These are phyloP conservation scores for Xerocomus brunneocitrinus DNA, from an alignment of 768 basidiomycete genomes.

Conservation along the genomic window DNA sequence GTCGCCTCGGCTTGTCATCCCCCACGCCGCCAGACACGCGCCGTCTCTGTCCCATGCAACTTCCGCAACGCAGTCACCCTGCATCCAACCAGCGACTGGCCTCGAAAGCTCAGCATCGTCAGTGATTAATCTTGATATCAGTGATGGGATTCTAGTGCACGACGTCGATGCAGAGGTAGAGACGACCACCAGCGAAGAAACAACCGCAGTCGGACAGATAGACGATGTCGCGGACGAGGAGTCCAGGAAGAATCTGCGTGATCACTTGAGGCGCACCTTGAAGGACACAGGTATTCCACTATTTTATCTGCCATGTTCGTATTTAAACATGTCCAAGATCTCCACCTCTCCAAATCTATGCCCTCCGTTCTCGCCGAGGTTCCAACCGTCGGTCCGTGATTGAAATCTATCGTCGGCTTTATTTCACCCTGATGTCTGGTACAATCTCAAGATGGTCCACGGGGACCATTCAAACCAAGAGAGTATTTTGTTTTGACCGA, in stretches of 20 bases:
- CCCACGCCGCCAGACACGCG: conserved; percentile 46
- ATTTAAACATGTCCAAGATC: conserved; percentile 9
- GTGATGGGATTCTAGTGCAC: conserved; percentile 66
- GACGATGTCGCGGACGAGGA: conserved; percentile 47
- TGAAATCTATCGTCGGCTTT: conserved; percentile 1
- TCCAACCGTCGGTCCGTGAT: conserved; percentile 20
- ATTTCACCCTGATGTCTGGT: conserved; percentile 1
- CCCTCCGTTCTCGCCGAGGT: conserved; percentile 35
- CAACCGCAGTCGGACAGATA: conserved; percentile 42
- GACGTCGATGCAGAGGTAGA: conserved; percentile 65
- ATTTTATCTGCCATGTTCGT: conserved; percentile 4
- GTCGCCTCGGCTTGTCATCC: conserved; percentile 39
- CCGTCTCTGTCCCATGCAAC: conserved; percentile 51
- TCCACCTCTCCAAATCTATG: conserved; percentile 11
- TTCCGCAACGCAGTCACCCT: conserved; percentile 25
- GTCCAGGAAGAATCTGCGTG: conserved; percentile 61
- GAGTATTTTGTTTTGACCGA: conserved; percentile 92
- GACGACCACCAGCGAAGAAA: conserved; percentile 49
- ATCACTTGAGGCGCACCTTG: conserved; percentile 67
- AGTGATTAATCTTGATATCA: conserved; percentile 58
- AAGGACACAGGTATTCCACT: conserved; percentile 43
- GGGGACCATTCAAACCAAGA: conserved; percentile 44
- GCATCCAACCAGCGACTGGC: conserved; percentile 30
- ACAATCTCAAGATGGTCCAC: conserved; percentile 8
- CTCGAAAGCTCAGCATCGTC: conserved; percentile 70